Evolutionary conservation across 2,329 filamentous ascomycete species (phyloP), one percentile per base, ranked within the genome.

Genomic region (Ophiostoma himal-ulmi): DNA sequence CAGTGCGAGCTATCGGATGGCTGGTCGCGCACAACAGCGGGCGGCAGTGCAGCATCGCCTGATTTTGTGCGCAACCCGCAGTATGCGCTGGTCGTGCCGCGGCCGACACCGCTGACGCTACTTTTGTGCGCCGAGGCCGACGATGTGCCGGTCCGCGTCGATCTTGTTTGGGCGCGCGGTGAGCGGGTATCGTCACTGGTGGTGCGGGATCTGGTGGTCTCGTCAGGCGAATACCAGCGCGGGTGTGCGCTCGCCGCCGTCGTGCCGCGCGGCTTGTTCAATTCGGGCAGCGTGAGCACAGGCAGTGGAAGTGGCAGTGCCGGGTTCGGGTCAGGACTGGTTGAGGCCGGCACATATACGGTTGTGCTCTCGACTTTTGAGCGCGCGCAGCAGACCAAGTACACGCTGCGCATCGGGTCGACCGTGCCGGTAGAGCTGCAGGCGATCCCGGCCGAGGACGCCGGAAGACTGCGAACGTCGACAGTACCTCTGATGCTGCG

Each of bases 331-430:
- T n/a, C 70, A 0, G 73, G 73, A 17, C n/a, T 70, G 8, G 81
- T 97, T 22, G 87, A 89, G 54, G 81, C 87, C 0, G 94, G 94
- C 0, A 84, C 84, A 0, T 99, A 98, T 78, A 97, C 92, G 0
- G 84, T 97, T 70, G 90, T 97, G 7, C 94, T 91, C 77, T 97
- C 93, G 2, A 96, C 94, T 0, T 98, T 96, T 78, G 93, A 96
- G 73, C 85, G 90, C 0, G 90, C 90, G 10, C 92, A 96, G 76
- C 82, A 87, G 0, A 91, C 91, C 3, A 83, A 84, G 67, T 98
- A 96, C 76, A 87, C 84, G 0, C 83, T 99, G 10, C 87, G 88
- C 70, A 84, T 97, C n/a, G 70, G 68, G n/a, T 88, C 89, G 66
- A 89, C 90, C 44, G 77, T 81, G 1, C 82, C 84, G 0, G 84